Evolutionary conservation across 2,329 filamentous ascomycete genomes (phyloP), one percentile per base, ranked within the genome.

Genomic region (Fusarium heterosporum): DNA sequence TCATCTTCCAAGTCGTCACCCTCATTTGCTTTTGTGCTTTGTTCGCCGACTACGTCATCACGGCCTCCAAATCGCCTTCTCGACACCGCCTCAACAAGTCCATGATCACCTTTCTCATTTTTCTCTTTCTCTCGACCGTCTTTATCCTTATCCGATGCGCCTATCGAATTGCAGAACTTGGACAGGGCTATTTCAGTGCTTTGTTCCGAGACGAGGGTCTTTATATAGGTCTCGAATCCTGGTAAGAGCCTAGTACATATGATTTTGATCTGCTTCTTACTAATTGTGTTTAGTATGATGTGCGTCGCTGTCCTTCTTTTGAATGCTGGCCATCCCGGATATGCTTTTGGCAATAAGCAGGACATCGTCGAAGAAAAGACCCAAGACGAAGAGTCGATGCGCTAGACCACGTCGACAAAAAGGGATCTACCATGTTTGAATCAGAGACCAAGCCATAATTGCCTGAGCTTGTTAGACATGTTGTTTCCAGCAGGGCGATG

Each of bases 141-240:
- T 81, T 82, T 50, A 84, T 90, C 63, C 81, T 89, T 49, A 81
- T 85, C 9, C 79, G 87, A 25, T 87, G 83, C 47, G 81, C 84
- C 28, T 90, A 87, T 69, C 82, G 87, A 42, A 84, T 88, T 29
- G 83, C 82, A 0, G 87, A 90, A 77, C 73, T 90, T 56, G 82
- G 81, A 42, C 79, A 85, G 29, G 87, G 87, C 3, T 89, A 85
- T 77, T 73, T 71, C 32, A 72, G 71, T 48, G 64, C 54, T 16
- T 53, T 72, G 9, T 73, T 73, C 52, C 61, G 72, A 41, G 59
- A 73, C 12, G 68, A 73, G 36, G 52, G 45, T 7, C 65, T 73
- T 5, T 73, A 71, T 14, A 73, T 73, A 14, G 72, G 51, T 7
- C 70, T 73, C 13, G 72, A 73, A 42, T 72, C 69, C 16, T 62